Percentiles rank a stretch among this genome's conserved stretches.
Conservation (phyloP, 441 rosid species). For the Eutrema salsugineum region DNA sequence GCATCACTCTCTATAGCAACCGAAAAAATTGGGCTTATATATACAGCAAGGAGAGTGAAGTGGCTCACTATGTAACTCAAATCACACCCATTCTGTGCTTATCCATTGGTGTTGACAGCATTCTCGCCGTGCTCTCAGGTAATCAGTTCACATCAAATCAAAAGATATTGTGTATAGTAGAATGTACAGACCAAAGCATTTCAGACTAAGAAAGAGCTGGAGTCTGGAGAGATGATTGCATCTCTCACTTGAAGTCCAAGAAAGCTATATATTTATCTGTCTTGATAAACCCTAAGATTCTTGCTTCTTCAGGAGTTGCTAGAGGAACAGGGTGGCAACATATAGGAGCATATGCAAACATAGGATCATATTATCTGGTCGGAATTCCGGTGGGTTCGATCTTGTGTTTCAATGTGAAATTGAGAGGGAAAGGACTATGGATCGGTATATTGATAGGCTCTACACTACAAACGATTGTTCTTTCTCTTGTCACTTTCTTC, state of each 20-base stretch:
- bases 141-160: background rate
- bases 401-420: constrained; percentile 34
- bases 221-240: background rate
- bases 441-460: constrained; percentile 44
- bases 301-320: constrained; percentile 37
- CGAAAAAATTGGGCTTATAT: constrained; percentile 42
- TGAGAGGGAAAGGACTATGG: constrained; percentile 59
- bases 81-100: constrained; percentile 47
- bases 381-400: constrained; percentile 42
- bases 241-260: background rate
- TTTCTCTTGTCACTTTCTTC: constrained; percentile 26
- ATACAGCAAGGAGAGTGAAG: constrained; percentile 41
- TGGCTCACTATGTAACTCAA: constrained; percentile 34
- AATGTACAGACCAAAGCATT: background rate
- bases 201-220: background rate
- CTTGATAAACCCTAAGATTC: background rate
- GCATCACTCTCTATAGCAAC: constrained; percentile 37
- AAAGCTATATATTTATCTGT: background rate
- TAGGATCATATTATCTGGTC: constrained; percentile 48
- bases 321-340: constrained; percentile 65
- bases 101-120: constrained; percentile 41
- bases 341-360: constrained; percentile 43
- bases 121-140: constrained; percentile 51
- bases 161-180: background rate
- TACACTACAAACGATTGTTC: constrained; percentile 27